phyloP scores from a whole-genome alignment of 2,329 filamentous ascomycete genomes.

The Aciculosporium take region DNA sequence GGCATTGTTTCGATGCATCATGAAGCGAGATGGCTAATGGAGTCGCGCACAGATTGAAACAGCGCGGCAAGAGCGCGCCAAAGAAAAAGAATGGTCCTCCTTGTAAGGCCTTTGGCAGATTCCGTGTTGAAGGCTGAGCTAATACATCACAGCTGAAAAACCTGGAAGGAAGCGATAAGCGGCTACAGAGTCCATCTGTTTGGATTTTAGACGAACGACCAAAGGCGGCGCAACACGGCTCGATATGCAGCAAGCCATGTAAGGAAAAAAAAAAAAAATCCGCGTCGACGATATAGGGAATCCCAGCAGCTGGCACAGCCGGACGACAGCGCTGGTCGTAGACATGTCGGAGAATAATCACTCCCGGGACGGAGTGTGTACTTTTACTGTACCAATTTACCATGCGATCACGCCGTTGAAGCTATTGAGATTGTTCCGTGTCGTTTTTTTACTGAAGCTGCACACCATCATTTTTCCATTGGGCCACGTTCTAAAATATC shows the following conservation, averaged over 20 bases:
- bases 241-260: background rate
- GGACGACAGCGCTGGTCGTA: background rate
- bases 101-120: constrained; percentile 14
- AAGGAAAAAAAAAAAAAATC: background rate
- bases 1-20: background rate
- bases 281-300: no score
- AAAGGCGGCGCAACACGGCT: background rate
- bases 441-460: background rate
- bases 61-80: constrained; percentile 73
- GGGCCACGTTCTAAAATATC: background rate
- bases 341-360: background rate
- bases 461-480: no score
- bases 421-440: background rate
- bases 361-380: background rate
- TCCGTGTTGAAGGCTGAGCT: background rate
- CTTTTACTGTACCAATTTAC: constrained; percentile 1
- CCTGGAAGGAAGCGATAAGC: constrained; percentile 18
- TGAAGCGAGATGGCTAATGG: constrained; percentile 14
- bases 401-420: background rate
- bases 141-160: constrained; percentile 12
- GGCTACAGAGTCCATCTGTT: background rate
- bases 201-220: background rate
- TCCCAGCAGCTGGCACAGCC: background rate
- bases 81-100: constrained; percentile 63
- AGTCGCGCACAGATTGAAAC: constrained; percentile 42